These are phyloP conservation scores for sweet orange (Citrus sinensis) DNA, from an alignment of 345 rosid species.

Conservation along the genomic window DNA sequence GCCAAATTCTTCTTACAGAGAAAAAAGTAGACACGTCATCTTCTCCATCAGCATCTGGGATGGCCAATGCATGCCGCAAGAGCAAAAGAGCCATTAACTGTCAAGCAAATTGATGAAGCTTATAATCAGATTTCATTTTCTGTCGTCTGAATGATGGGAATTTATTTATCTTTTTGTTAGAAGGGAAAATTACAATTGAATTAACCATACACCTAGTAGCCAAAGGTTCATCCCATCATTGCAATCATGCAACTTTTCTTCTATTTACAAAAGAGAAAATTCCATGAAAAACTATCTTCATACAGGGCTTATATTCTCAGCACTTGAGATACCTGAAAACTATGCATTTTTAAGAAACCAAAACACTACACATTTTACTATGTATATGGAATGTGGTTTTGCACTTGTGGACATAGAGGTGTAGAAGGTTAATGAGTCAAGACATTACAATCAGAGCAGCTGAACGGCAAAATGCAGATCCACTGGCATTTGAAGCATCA, in stretches of 20 bases:
- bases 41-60: slow-evolving; percentile 68
- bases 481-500: slow-evolving; percentile 70
- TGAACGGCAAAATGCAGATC: slow-evolving; percentile 91
- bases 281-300: background rate
- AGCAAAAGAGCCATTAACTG: slow-evolving; percentile 95
- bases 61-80: slow-evolving; percentile 81
- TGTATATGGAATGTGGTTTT: background rate
- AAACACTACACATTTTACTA: background rate
- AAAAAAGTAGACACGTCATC: slow-evolving; percentile 80
- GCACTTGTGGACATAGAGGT: background rate
- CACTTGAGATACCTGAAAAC: background rate
- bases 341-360: background rate
- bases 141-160: background rate
- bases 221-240: background rate
- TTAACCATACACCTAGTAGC: background rate
- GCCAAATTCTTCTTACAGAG: slow-evolving; percentile 55
- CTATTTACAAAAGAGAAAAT: background rate
- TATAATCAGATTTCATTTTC: slow-evolving; percentile 1
- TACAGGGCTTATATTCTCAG: background rate
- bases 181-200: background rate
- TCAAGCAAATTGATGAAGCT: slow-evolving; percentile 16
- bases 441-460: slow-evolving; percentile 74
- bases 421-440: background rate
- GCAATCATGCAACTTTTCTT: background rate
- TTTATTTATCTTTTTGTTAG: background rate